A percentile compares a stretch with the other conserved stretches of the same genome.
phyloP scores from a whole-genome alignment of 306 rosid genomes.

The Glycine soja region DNA sequence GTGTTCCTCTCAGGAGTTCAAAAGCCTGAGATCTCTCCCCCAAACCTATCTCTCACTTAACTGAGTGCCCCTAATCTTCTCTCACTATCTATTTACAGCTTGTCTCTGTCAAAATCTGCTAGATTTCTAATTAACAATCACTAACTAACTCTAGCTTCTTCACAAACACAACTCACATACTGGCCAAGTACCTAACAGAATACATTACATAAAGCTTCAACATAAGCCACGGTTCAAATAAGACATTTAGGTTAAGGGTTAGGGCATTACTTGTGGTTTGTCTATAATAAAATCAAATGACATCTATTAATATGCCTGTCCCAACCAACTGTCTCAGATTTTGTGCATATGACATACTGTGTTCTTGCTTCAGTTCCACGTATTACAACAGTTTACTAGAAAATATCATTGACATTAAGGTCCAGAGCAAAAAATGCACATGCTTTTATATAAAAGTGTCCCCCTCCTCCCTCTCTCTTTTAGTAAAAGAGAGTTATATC shows the following conservation, averaged over 20 bases:
- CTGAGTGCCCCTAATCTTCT: neutral
- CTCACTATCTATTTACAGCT: neutral
- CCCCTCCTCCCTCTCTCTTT: neutral
- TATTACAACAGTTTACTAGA: constrained; percentile 4
- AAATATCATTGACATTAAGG: neutral
- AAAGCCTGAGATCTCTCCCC: constrained; percentile 5
- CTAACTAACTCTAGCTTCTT: neutral
- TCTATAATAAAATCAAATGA: neutral
- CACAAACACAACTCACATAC: neutral
- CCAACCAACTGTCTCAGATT: neutral
- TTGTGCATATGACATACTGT: neutral
- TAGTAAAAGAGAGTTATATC: neutral
- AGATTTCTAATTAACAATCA: neutral
- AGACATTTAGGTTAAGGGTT: neutral
- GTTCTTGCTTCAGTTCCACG: constrained; percentile 8
- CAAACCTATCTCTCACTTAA: neutral
- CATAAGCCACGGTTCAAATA: constrained; percentile 5
- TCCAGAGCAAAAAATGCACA: constrained; percentile 9
- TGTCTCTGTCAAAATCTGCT: neutral
- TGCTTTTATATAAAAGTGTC: neutral
- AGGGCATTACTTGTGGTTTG: neutral
- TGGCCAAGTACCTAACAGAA: neutral
- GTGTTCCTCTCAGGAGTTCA: neutral
- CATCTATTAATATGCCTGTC: neutral
- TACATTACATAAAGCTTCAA: neutral